Evolutionary conservation across 306 rosid species (phyloP), one percentile per base, ranked within the genome.

Genomic region (Cyamopsis tetragonoloba): DNA sequence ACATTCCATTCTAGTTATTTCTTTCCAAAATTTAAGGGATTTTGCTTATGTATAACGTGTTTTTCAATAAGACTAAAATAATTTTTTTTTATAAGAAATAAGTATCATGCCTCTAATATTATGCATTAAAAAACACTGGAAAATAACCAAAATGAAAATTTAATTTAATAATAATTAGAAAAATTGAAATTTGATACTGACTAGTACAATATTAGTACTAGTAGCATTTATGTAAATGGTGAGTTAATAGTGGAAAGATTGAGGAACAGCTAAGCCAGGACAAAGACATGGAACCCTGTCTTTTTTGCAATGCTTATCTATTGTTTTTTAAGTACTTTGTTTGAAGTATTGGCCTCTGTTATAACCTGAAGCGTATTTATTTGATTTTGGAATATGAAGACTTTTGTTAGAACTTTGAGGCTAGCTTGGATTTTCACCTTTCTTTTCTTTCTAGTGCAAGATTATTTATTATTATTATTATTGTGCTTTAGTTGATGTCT

Each of bases 221-320:
- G 6, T 41, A 41, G 24, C 50, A 44, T 44, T 44, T 44, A 44
- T 44, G 50, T 44, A 14, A 44, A 43, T 41, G 54, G 56, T 54
- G 65, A 76, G 82, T 73, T 77, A 71, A 70, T 77, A 71, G 84
- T 63, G 85, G 83, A 72, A 68, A 73, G 68, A 72, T 62, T 39
- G 44, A 3, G 12, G 62, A 76, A 88, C 91, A 88, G 91, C 93
- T 83, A 81, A 73, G 91, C 75, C 60, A 72, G 64, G 97, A 88
- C 81, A 86, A 68, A 35, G 88, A 88, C 96, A 80, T 79, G 76
- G 80, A 81, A 86, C 79, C 83, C 54, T 86, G 88, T 85, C 88
- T 77, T 88, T 79, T 71, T 50, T 47, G 65, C 78, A 26, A 57
- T 75, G 14, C 74, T 57, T 75, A 66, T 75, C 74, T 27, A 66